These are phyloP conservation scores for Triglochin maritima DNA, from an alignment of 106 monocot species.

Conservation along the genomic window DNA sequence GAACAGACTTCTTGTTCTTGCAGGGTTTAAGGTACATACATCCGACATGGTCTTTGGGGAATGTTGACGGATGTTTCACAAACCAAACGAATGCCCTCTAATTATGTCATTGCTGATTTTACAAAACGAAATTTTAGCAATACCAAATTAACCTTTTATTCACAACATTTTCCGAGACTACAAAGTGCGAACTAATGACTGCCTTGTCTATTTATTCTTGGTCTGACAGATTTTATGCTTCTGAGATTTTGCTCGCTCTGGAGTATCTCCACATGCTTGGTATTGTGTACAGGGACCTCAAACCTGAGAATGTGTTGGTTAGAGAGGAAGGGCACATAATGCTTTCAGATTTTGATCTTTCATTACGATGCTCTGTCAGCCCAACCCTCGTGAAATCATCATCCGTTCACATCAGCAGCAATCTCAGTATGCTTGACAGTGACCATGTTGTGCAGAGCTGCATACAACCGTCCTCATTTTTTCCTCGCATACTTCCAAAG, in stretches of 20 bases:
- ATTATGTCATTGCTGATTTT: too few species aligned
- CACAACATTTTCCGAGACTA: too few species aligned
- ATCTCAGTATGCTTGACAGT: neutral
- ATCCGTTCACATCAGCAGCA: neutral
- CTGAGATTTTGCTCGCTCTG: conserved; percentile 19
- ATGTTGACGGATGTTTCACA: too few species aligned
- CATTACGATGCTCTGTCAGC: conserved; percentile 30
- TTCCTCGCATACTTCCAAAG: conserved; percentile 21
- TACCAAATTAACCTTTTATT: too few species aligned
- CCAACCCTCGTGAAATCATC: conserved; percentile 22
- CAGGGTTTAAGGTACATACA: too few species aligned
- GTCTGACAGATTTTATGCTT: conserved; percentile 12
- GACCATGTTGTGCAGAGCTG: conserved; percentile 12
- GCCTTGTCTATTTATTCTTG: neutral
- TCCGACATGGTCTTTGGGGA: too few species aligned
- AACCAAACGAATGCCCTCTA: too few species aligned
- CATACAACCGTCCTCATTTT: conserved; percentile 19
- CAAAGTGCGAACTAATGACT: too few species aligned
- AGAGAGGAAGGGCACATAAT: conserved; percentile 71
- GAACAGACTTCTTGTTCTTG: too few species aligned
- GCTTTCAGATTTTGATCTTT: conserved; percentile 98
- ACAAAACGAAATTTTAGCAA: too few species aligned
- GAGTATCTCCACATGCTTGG: conserved; percentile 30
- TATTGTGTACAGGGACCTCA: conserved; percentile 20
- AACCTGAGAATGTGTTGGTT: conserved; percentile 24